Base-by-base conservation (phyloP, 352 stramenopile species). In the Globisporangium uncinulatum region DNA sequence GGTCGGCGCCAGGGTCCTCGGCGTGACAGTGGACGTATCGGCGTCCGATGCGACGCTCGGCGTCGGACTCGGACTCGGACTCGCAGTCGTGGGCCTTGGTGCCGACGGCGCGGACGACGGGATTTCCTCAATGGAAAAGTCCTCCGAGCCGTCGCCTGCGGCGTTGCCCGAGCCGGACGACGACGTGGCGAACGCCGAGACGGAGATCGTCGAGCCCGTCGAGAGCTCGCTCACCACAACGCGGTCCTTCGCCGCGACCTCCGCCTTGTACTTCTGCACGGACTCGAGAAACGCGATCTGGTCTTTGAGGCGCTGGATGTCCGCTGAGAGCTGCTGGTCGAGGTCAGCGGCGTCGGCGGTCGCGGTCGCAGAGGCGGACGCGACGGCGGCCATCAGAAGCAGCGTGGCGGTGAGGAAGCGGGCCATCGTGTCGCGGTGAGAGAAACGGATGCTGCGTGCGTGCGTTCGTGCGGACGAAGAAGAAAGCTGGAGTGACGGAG, bases 251-350 rank as follows among this genome's bases (percentile, higher is more conserved):
- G 42, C 8, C 43, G 41, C 11, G 41, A 58, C 24, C 10, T 43
- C 17, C 29, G 39, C 39, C 19, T 51, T 4, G 31, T 52, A 31
- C 42, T 46, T 46, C 43, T 59, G 54, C 31, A 46, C 29, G 31
- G 49, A 46, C 54, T 59, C 54, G 54, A 59, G 54, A n/a, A 52
- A 21, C 42, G 5, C 20, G 31, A 59, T 19, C 31, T 59, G 42
- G 8, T 19, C 21, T 32, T 53, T 59, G 13, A 52, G 43, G 21
- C 51, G 17, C 31, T 43, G 9, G 43, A 53, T 52, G 32, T 52
- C 19, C n/a, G 54, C 43, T 13, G 53, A 31, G 53, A 59, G 19
- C 39, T 47, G 41, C 11, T 31, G 19, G 43, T 48, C 43, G 43
- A 48, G 9, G n/a, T 48, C 43, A 5, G 43, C n/a, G n/a, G 20